A percentile compares a stretch with the other conserved stretches of the same genome.
These are phyloP conservation scores for Trichoderma guizhouense DNA, from an alignment of 2,329 filamentous ascomycete species.

Conservation along the genomic window DNA sequence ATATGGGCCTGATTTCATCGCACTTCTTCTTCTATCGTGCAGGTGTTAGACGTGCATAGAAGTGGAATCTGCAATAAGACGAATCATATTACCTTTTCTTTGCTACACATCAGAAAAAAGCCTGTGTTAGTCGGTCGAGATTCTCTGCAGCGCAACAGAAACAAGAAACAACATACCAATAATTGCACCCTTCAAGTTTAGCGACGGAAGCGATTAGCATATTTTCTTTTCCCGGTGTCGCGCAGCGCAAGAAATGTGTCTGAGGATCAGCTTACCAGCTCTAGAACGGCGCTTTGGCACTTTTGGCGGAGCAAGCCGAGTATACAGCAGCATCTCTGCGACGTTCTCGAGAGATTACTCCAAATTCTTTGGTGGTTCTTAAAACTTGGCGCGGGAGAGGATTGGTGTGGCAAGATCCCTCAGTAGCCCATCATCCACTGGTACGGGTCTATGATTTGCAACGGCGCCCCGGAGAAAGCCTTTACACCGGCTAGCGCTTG, in stretches of 20 bases:
- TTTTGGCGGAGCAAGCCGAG: slow-evolving; percentile 55
- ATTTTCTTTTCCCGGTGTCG: background rate
- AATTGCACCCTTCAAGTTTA: slow-evolving; percentile 44
- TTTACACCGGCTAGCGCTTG: background rate
- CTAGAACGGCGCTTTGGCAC: slow-evolving; percentile 57
- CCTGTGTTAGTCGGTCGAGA: slow-evolving; percentile 14
- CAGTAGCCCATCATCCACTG: background rate
- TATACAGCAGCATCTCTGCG: slow-evolving; percentile 53
- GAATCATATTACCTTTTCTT: slow-evolving; percentile 47
- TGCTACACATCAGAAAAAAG: slow-evolving; percentile 34
- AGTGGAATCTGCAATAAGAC: background rate
- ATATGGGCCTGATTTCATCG: slow-evolving; percentile 50
- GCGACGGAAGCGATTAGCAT: background rate
- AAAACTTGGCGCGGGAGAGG: background rate
- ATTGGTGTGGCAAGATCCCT: background rate
- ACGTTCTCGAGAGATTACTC: background rate
- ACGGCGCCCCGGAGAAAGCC: background rate
- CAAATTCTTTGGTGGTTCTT: background rate
- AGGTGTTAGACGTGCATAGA: slow-evolving; percentile 16
- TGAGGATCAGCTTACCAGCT: slow-evolving; percentile 45
- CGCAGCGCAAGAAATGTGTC: background rate
- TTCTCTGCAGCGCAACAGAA: background rate
- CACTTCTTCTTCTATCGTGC: slow-evolving; percentile 54
- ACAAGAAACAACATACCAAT: slow-evolving; percentile 41
- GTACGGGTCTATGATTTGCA: background rate